A percentile compares a stretch with the other conserved stretches of the same genome.
These are phyloP conservation scores for Penicillium rolfsii DNA, from an alignment of 2,329 filamentous ascomycete species.

Conservation along the genomic window DNA sequence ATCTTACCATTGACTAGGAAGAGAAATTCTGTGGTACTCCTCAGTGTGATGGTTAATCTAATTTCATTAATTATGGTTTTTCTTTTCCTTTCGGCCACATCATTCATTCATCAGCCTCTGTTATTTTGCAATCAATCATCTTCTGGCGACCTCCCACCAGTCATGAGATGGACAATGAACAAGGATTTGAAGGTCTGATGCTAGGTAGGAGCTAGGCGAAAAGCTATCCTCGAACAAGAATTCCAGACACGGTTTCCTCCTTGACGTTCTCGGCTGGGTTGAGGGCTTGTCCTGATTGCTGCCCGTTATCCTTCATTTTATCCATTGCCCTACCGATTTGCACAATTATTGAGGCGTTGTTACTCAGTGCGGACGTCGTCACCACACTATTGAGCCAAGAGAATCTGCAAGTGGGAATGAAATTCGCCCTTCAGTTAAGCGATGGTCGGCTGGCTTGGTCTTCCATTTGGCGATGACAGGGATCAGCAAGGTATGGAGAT, in stretches of 20 bases:
- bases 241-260: background rate
- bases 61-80: constrained; percentile 3
- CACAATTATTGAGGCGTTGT: constrained; percentile 17
- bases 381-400: constrained; percentile 13
- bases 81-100: background rate
- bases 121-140: background rate
- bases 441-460: constrained; percentile 12
- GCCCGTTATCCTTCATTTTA: constrained; percentile 2
- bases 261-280: constrained; percentile 10
- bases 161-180: constrained; percentile 4
- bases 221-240: background rate
- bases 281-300: constrained; percentile 14
- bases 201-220: constrained; percentile 17
- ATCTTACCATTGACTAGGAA: background rate
- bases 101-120: background rate
- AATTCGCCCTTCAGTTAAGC: background rate
- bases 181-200: constrained; percentile 7
- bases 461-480: background rate
- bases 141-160: background rate
- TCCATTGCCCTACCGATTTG: constrained; percentile 9
- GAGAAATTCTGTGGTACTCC: background rate
- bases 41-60: background rate
- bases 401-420: background rate
- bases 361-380: constrained; percentile 19
- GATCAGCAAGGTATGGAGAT: no score